These are phyloP conservation scores for Cutaneotrichosporon sp. DNA, from an alignment of 1,284 basidiomycete genomes.

Conservation along the genomic window DNA sequence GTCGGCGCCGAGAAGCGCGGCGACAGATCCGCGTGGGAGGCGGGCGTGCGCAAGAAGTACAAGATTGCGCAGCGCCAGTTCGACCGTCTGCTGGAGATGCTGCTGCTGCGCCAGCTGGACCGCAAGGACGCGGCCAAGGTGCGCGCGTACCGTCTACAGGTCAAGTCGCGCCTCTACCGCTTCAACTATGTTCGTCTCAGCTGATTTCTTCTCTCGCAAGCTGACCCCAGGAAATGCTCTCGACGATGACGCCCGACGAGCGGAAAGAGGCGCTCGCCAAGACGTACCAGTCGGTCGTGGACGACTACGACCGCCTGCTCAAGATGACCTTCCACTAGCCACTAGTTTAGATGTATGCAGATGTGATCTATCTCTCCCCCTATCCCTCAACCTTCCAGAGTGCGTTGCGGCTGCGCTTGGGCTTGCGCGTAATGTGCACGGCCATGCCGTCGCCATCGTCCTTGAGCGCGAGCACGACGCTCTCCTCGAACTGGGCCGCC, in stretches of 20 bases:
- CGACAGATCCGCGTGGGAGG: slow-evolving; percentile 63
- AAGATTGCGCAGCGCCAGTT: slow-evolving; percentile 98
- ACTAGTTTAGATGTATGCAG: not conserved
- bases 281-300: slow-evolving; percentile 83
- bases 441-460: slow-evolving; percentile 66
- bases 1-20: slow-evolving; percentile 38
- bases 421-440: slow-evolving; percentile 80
- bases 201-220: no score
- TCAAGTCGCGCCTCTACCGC: slow-evolving; percentile 89
- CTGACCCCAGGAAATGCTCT: slow-evolving; percentile 71
- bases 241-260: slow-evolving; percentile 81
- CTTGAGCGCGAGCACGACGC: slow-evolving; percentile 80
- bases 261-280: slow-evolving; percentile 86
- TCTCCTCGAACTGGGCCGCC: slow-evolving; percentile 62
- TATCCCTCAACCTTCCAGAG: slow-evolving; percentile 83
- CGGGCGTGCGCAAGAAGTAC: slow-evolving; percentile 72
- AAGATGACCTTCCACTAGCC: slow-evolving; percentile 54
- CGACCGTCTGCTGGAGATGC: slow-evolving; percentile 87
- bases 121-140: slow-evolving; percentile 61
- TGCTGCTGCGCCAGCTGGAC: slow-evolving; percentile 74
- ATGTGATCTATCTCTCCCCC: no score
- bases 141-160: slow-evolving; percentile 72
- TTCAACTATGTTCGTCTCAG: slow-evolving; percentile 92
- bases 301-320: slow-evolving; percentile 83
- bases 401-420: slow-evolving; percentile 62